Evolutionary conservation across 108 stramenopile species (phyloP), one percentile per base, ranked within the genome.

Genomic region (Cylindrotheca closterium): DNA sequence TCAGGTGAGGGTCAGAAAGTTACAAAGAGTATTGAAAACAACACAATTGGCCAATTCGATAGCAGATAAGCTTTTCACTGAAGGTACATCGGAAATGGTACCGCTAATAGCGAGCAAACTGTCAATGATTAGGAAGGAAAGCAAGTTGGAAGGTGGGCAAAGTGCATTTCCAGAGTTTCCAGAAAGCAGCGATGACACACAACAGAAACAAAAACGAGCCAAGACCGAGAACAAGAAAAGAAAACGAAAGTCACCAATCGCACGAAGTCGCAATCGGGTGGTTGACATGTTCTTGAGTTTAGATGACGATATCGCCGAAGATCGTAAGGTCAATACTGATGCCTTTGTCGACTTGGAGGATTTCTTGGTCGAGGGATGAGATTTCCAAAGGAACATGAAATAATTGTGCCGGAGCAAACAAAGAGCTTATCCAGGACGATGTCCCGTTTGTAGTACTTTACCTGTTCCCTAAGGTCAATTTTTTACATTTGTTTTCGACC

Each of bases 271-370:
- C 45, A 80, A 80, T 59, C 58, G 32, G n/a, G 59, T 76, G 30
- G 75, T 80, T 12, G 70, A 80, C 34, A 55, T 62, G 25, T 76
- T 67, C 57, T 47, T 72, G 33, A 31, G 62, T 2, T 31, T 67
- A 24, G 79, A 80, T 42, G 55, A 52, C 23, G 71, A 50, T 0
- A 63, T 5, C 7, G 51, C 27, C 22, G 66, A 55, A 17, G 48
- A 63, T 24, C 63, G 48, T 2, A 54, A 42, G 22, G 23, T 25
- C 1, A 25, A 54, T 2, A 29, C 42, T 2, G 79, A 80, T 64
- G 75, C 79, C 10, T 80, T 59, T 48, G 71, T 65, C 25, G 79
- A 80, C 56, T 47, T 80, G 18, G 79, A 80, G 61, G 79, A 80
- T 49, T 80, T 80, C 54, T 48, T 80, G 32, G 79, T 75, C 30